A percentile compares a stretch with the other conserved stretches of the same genome.
phyloP scores from a whole-genome alignment of 768 basidiomycete species.

The Leccinellum rugosiceps region DNA sequence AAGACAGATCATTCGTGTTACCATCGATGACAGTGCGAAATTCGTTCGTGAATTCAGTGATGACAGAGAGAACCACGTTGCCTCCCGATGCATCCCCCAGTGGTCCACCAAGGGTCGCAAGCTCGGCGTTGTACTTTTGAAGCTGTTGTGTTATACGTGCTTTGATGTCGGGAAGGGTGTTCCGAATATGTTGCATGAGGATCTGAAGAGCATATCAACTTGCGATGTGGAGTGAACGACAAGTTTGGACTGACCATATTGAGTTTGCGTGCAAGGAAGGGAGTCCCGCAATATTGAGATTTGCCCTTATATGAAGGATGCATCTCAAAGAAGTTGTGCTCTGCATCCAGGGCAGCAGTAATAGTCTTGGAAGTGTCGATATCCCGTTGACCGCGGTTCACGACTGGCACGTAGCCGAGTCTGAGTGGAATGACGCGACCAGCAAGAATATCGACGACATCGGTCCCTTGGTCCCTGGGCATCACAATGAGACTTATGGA shows the following conservation, averaged over 20 bases:
- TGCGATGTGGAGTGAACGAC: not conserved
- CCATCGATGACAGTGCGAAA: slow-evolving; percentile 98
- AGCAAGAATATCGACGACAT: slow-evolving; percentile 98
- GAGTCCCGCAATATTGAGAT: slow-evolving; percentile 95
- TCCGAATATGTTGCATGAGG: slow-evolving; percentile 98
- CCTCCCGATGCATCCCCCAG: slow-evolving; percentile 82
- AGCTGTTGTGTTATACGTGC: slow-evolving; percentile 88
- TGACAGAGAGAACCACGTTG: slow-evolving; percentile 92
- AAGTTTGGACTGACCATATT: slow-evolving; percentile 66
- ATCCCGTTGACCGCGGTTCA: slow-evolving; percentile 97
- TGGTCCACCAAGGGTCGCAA: slow-evolving; percentile 80
- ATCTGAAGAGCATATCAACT: slow-evolving; percentile 50
- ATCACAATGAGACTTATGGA: slow-evolving; percentile 4
- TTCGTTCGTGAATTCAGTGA: slow-evolving; percentile 96
- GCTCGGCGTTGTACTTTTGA: slow-evolving; percentile 83
- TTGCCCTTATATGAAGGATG: slow-evolving; percentile 93
- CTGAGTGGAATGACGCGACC: slow-evolving; percentile 95
- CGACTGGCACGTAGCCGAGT: slow-evolving; percentile 96
- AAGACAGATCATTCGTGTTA: slow-evolving; percentile 89
- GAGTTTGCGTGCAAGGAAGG: slow-evolving; percentile 91
- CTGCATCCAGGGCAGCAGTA: slow-evolving; percentile 77
- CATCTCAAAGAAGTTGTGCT: slow-evolving; percentile 91
- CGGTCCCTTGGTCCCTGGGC: slow-evolving; percentile 90
- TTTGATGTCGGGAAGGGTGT: slow-evolving; percentile 98
- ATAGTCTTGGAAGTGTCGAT: slow-evolving; percentile 91